phyloP scores from a whole-genome alignment of 306 rosid species.

The Vicia villosa region DNA sequence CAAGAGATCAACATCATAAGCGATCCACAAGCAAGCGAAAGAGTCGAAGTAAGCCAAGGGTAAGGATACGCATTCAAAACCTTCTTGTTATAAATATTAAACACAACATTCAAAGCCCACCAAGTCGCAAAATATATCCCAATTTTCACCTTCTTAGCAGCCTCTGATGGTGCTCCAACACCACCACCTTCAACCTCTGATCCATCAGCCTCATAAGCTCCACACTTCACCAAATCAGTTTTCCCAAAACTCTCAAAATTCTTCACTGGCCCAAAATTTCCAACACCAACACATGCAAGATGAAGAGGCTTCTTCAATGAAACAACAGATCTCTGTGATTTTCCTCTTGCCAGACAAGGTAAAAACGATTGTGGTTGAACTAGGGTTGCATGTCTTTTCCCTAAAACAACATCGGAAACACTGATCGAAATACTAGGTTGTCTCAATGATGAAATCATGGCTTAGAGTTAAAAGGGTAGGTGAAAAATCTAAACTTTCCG shows the following conservation, averaged over 20 bases:
- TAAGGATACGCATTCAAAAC: constrained; percentile 93
- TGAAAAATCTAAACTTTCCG: constrained; percentile 33
- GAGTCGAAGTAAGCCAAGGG: constrained; percentile 97
- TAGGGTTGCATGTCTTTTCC: constrained; percentile 36
- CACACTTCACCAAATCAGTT: constrained; percentile 51
- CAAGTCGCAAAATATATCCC: constrained; percentile 89
- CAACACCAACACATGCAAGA: constrained; percentile 45
- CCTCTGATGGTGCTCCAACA: constrained; percentile 47
- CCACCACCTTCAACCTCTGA: constrained; percentile 52
- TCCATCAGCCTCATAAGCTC: constrained; percentile 69
- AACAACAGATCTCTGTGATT: constrained; percentile 23
- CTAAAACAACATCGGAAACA: constrained; percentile 37
- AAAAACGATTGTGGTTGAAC: constrained; percentile 30
- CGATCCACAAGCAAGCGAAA: constrained; percentile 93
- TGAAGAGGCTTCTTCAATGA: constrained; percentile 57
- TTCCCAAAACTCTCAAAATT: constrained; percentile 39
- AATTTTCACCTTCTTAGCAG: constrained; percentile 81
- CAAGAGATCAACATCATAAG: constrained; percentile 50
- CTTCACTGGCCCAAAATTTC: constrained; percentile 37
- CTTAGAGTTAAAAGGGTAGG: neutral
- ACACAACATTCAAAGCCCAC: constrained; percentile 98
- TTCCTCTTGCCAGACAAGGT: constrained; percentile 32
- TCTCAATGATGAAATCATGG: constrained; percentile 50
- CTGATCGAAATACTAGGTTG: constrained; percentile 45
- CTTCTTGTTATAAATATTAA: constrained; percentile 96